These are phyloP conservation scores for Camellia oleifera DNA, from an alignment of 179 eudicot genomes.

Conservation along the genomic window DNA sequence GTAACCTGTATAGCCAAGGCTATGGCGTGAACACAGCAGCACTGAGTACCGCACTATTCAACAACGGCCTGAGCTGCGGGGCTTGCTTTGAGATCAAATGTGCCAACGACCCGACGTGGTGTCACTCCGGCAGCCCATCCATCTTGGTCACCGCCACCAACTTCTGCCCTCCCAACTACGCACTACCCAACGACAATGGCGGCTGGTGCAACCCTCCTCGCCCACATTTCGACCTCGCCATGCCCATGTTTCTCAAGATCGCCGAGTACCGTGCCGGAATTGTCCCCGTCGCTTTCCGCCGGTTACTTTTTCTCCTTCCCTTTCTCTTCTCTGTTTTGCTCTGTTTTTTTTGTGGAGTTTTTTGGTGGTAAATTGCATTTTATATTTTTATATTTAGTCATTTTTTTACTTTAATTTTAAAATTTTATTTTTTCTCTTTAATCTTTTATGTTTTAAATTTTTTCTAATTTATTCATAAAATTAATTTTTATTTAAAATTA, in stretches of 20 bases:
- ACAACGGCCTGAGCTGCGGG: slow-evolving; percentile 77
- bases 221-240: slow-evolving; percentile 80
- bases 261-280: slow-evolving; percentile 93
- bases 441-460: too few species aligned
- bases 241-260: slow-evolving; percentile 90
- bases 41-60: slow-evolving; percentile 76
- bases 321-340: background rate
- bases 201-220: slow-evolving; percentile 98
- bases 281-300: slow-evolving; percentile 77
- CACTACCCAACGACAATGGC: slow-evolving; percentile 67
- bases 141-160: slow-evolving; percentile 78
- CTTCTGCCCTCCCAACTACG: slow-evolving; percentile 83
- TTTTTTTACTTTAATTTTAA: too few species aligned
- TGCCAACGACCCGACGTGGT: slow-evolving; percentile 59
- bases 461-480: too few species aligned
- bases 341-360: too few species aligned
- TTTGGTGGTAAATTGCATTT: too few species aligned
- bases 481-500: too few species aligned
- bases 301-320: slow-evolving; percentile 33
- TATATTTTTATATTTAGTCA: too few species aligned
- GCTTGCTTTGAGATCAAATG: slow-evolving; percentile 84
- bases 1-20: slow-evolving; percentile 82
- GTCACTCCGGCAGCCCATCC: slow-evolving; percentile 82
- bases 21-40: slow-evolving; percentile 92
- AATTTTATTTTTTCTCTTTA: too few species aligned